A percentile compares a stretch with the other conserved stretches of the same genome.
Conservation (phyloP, 176 grass and related monocot genomes). For the Miscanthus lutarioriparius region DNA sequence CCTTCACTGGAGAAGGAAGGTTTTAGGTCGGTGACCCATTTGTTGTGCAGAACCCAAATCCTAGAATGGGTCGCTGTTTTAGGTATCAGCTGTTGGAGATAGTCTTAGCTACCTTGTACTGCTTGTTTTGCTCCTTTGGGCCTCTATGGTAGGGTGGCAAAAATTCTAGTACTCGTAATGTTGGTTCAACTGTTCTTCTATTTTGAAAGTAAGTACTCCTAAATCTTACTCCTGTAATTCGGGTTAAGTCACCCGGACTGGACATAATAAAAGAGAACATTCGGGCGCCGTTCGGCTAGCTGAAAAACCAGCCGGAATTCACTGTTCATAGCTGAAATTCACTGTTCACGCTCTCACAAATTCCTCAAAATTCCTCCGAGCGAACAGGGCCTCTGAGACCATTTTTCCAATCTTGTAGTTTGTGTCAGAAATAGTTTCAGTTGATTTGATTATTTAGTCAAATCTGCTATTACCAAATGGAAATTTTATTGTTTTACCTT, state of each 20-base stretch:
- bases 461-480: neutral
- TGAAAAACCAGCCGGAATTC: no score
- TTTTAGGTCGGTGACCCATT: no score
- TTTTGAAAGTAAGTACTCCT: conserved; percentile 9
- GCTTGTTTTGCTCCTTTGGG: conserved; percentile 14
- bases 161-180: neutral
- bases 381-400: no score
- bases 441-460: conserved; percentile 10
- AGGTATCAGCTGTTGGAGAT: no score
- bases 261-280: conserved; percentile 9
- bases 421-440: neutral
- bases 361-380: no score
- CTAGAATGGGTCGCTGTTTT: no score
- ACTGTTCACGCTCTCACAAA: no score
- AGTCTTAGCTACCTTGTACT: conserved; percentile 41
- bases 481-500: conserved; percentile 8
- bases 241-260: neutral
- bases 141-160: neutral
- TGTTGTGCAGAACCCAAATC: no score
- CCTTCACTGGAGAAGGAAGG: no score
- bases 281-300: no score
- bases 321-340: no score
- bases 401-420: conserved; percentile 4
- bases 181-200: neutral
- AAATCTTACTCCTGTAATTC: conserved; percentile 14